These are phyloP conservation scores for Hygrophila difformis DNA, from an alignment of 257 asterid species.

Conservation along the genomic window DNA sequence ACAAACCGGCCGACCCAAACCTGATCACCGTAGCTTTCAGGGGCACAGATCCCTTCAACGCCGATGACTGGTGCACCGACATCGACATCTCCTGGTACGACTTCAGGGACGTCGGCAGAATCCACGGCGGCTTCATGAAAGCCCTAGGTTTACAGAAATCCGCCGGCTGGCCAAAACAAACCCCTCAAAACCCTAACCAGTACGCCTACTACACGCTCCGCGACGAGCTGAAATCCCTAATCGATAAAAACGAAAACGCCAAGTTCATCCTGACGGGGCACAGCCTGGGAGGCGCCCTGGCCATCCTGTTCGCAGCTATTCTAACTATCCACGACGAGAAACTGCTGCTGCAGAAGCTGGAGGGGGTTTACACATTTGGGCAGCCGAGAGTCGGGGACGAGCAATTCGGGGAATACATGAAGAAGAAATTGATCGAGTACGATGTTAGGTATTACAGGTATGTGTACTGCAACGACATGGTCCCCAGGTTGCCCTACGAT, in stretches of 20 bases:
- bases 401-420: too few species aligned
- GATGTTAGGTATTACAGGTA: conserved; percentile 23
- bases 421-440: too few species aligned
- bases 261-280: conserved; percentile 1
- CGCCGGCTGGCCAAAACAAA: background rate
- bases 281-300: conserved; percentile 9
- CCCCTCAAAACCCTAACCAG: background rate
- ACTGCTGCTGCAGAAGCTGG: background rate
- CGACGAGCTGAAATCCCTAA: background rate
- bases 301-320: background rate
- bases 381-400: background rate
- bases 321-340: background rate
- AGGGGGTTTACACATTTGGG: background rate
- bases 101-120: background rate
- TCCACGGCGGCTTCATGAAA: background rate
- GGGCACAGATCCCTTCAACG: background rate
- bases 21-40: conserved; percentile 2
- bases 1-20: conserved; percentile 23
- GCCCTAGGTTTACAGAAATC: background rate
- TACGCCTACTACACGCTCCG: background rate
- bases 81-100: background rate
- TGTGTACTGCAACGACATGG: conserved; percentile 35
- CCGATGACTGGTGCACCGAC: background rate
- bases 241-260: background rate
- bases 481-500: conserved; percentile 52